Conservation (phyloP, 768 basidiomycete species). For the Boletus fagicola region DNA sequence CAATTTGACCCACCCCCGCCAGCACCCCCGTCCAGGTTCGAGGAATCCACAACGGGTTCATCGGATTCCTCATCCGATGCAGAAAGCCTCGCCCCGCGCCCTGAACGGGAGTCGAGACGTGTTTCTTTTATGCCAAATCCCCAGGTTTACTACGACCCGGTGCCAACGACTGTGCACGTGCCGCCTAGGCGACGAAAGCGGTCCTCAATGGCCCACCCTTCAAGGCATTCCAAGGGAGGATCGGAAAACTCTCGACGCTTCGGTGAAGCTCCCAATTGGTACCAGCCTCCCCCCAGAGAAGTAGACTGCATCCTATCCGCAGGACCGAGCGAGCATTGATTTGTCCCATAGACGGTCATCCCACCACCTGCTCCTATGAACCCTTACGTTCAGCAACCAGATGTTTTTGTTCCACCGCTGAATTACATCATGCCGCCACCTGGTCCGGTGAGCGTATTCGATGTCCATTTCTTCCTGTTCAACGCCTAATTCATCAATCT, state of each 20-base stretch:
- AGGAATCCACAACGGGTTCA: background rate
- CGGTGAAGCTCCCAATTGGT: background rate
- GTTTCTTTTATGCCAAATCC: too few species aligned
- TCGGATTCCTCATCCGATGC: background rate
- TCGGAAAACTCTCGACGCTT: background rate
- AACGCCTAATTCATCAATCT: background rate
- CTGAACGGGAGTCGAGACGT: background rate
- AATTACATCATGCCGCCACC: background rate
- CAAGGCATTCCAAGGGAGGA: background rate
- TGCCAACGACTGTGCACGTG: background rate
- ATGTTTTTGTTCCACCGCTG: background rate
- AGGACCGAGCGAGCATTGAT: background rate
- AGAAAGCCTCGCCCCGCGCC: background rate
- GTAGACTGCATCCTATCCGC: background rate
- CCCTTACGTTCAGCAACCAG: background rate
- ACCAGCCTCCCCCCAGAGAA: background rate
- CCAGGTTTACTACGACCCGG: background rate
- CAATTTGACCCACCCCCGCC: too few species aligned
- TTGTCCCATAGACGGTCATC: background rate
- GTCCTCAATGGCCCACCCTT: background rate
- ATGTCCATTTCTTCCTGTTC: background rate
- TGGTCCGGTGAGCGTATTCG: background rate
- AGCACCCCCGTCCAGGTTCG: background rate
- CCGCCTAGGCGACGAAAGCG: background rate
- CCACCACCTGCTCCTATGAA: background rate